These are phyloP conservation scores for Aegilops bicornis DNA, from an alignment of 176 grass and related monocot species.

Conservation along the genomic window DNA sequence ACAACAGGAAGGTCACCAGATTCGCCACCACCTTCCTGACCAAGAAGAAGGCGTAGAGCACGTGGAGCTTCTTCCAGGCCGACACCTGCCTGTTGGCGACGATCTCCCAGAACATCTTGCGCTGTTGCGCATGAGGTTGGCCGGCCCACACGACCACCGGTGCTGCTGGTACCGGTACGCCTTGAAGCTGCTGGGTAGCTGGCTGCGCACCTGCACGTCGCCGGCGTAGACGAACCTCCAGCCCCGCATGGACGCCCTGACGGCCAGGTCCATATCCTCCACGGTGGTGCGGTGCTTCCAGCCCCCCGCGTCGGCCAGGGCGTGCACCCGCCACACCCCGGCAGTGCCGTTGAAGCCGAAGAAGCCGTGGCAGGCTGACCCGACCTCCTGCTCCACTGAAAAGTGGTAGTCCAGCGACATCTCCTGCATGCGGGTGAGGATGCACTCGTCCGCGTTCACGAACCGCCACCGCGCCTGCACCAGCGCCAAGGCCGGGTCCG, in stretches of 20 bases:
- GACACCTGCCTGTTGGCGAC: conserved; percentile 53
- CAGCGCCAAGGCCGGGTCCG: conserved; percentile 53
- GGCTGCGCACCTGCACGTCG: conserved; percentile 61
- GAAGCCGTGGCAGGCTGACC: conserved; percentile 71
- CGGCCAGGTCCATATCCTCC: conserved; percentile 95
- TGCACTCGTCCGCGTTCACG: conserved; percentile 74
- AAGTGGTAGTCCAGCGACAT: conserved; percentile 98
- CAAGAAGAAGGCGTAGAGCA: conserved; percentile 85
- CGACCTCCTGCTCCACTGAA: conserved; percentile 75
- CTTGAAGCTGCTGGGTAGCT: conserved; percentile 72
- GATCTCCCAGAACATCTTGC: conserved; percentile 80
- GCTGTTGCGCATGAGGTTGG: conserved; percentile 73
- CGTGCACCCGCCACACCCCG: conserved; percentile 67
- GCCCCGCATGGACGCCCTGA: conserved; percentile 63
- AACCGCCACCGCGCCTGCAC: conserved; percentile 78
- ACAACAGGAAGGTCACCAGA: conserved; percentile 86
- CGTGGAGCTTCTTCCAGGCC: conserved; percentile 78
- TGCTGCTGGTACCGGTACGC: conserved; percentile 86
- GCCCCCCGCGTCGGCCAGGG: conserved; percentile 63
- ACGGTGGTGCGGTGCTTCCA: conserved; percentile 95
- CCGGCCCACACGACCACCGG: conserved; percentile 75
- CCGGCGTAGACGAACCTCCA: conserved; percentile 76
- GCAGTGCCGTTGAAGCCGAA: conserved; percentile 92
- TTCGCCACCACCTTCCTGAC: conserved; percentile 86
- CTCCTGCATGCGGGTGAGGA: conserved; percentile 82